Evolutionary conservation across 768 basidiomycete genomes (phyloP), one percentile per base, ranked within the genome.

Genomic region (Leccinum barrowsii): DNA sequence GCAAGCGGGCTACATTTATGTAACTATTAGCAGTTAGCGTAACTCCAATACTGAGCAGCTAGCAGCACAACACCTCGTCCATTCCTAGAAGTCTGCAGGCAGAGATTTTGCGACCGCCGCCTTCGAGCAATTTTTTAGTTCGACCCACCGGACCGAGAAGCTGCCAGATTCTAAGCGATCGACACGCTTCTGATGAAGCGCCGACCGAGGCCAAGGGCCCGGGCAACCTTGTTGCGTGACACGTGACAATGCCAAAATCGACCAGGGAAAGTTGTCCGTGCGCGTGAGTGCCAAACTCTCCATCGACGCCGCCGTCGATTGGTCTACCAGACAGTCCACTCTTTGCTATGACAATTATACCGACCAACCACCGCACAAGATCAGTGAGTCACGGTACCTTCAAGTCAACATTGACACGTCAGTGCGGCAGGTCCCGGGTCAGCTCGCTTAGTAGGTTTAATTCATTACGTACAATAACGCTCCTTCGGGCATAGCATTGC

Each of bases 381-480:
- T 7, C 13, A 15, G 35, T 42, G 40, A 26, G 24, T 26, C 24
- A 19, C 28, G 4, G 17, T 19, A 19, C 28, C n/a, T 32, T 7
- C 30, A 50, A 19, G 48, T 17, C 48, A 50, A 50, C 17, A 28
- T 50, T 24, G 21, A 17, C 24, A 24, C 7, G 35, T 35, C 35
- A 17, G n/a, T 19, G 42, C 12, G 32, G 42, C 42, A 19, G 11
- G 42, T 44, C 42, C 40, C 11, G 50, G 50, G 15, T 50, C 57
- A 28, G 19, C 3, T 44, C 42, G 42, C 42, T 44, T 44, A 44
- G 42, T 19, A 19, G 47, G 13, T 50, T 48, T 21, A 11, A 15
- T 32, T 13, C 6, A 52, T 64, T 59, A 59, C 57, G 50, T 64
- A 52, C 54, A 32, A 32, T 50, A 52, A 50, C 17, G 8, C 6